Evolutionary conservation across 345 rosid genomes (phyloP).

Genomic region (Microthlaspi erraticum): DNA sequence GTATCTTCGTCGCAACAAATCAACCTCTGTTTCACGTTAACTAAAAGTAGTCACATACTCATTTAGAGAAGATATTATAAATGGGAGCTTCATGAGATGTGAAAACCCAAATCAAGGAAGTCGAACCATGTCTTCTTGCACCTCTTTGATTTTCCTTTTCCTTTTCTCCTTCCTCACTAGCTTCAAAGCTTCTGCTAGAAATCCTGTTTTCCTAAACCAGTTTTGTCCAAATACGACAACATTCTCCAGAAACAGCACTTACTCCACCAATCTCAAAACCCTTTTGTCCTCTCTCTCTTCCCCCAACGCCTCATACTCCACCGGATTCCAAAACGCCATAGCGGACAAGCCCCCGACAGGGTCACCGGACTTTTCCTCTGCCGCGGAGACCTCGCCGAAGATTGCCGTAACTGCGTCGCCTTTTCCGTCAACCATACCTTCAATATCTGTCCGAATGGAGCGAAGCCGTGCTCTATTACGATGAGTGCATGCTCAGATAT

Average conservation of each 20-base stretch:
- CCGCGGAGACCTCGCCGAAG: too few species aligned
- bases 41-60: background rate
- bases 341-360: too few species aligned
- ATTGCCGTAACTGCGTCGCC: too few species aligned
- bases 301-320: too few species aligned
- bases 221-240: too few species aligned
- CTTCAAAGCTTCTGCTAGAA: background rate
- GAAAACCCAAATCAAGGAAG: background rate
- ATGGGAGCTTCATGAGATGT: background rate
- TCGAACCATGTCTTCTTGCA: background rate
- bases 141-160: background rate
- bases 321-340: too few species aligned
- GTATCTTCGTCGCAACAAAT: background rate
- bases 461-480: too few species aligned
- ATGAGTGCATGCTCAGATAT: too few species aligned
- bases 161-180: conserved; percentile 6
- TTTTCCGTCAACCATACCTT: too few species aligned
- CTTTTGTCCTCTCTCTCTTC: background rate
- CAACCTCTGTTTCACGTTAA: conserved; percentile 8
- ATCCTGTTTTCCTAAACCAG: background rate
- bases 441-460: too few species aligned
- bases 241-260: conserved; percentile 14
- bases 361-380: too few species aligned
- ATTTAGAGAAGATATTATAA: too few species aligned
- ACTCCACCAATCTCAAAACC: conserved; percentile 3